Percentiles rank a stretch among this genome's conserved stretches.
Evolutionary conservation across 306 rosid species (phyloP).

Genomic region (Quercus bicolor): DNA sequence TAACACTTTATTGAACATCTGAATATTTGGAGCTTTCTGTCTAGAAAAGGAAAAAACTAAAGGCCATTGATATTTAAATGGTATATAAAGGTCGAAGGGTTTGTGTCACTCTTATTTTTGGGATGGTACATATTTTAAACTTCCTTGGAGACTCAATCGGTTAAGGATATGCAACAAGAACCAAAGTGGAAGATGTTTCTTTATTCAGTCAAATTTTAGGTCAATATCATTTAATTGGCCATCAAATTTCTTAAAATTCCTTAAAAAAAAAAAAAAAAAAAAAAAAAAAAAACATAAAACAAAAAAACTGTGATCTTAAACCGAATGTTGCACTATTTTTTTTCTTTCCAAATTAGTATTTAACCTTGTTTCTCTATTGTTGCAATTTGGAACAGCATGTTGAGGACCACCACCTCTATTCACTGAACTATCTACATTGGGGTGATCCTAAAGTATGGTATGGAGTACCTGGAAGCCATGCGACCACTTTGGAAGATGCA

Average conservation of each 20-base stretch:
- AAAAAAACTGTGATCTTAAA: background rate
- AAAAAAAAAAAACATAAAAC: too few species aligned
- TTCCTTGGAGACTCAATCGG: background rate
- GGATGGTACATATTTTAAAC: too few species aligned
- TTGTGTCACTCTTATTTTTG: too few species aligned
- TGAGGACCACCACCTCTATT: constrained; percentile 96
- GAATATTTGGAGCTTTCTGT: too few species aligned
- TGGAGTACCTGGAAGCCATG: constrained; percentile 83
- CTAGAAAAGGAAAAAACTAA: too few species aligned
- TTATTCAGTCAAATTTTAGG: background rate
- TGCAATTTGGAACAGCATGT: constrained; percentile 72
- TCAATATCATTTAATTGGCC: background rate
- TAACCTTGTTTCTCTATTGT: constrained; percentile 11
- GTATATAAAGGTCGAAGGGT: too few species aligned
- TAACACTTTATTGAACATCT: too few species aligned
- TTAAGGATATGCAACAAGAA: background rate
- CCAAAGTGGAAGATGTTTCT: background rate
- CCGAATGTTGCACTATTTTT: background rate
- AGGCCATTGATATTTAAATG: too few species aligned
- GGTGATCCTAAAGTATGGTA: constrained; percentile 98
- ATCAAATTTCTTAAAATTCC: background rate
- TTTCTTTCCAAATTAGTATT: background rate
- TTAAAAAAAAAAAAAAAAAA: too few species aligned
- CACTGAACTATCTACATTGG: constrained; percentile 85
- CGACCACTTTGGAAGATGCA: constrained; percentile 61